phyloP scores from a whole-genome alignment of 192 early-diverging fungal species.

The Coemansia sp. region DNA sequence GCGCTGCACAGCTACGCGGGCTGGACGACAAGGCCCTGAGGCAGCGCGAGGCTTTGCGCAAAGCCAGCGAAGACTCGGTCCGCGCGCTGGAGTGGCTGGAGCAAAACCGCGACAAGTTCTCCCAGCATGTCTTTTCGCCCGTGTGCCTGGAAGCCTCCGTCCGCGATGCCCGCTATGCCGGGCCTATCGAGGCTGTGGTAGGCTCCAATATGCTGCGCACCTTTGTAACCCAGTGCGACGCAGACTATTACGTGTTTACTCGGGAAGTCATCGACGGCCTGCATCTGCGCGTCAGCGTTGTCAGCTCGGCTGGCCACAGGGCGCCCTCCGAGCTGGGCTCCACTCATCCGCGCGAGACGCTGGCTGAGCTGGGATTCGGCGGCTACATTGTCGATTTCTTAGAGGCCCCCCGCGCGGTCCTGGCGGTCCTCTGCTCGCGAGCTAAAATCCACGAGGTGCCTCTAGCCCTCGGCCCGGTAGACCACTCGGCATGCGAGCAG shows the following conservation, averaged over 20 bases:
- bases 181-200: slow-evolving; percentile 67
- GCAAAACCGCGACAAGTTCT: slow-evolving; percentile 65
- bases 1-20: slow-evolving; percentile 54
- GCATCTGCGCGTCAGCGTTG: slow-evolving; percentile 65
- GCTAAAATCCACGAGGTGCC: slow-evolving; percentile 63
- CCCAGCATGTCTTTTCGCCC: slow-evolving; percentile 74
- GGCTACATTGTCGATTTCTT: slow-evolving; percentile 75
- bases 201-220: slow-evolving; percentile 60
- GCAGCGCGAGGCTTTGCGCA: slow-evolving; percentile 60
- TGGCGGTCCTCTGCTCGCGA: slow-evolving; percentile 67
- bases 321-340: slow-evolving; percentile 3
- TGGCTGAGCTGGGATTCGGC: slow-evolving; percentile 71
- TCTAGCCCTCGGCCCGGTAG: slow-evolving; percentile 31
- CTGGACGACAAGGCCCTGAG: slow-evolving; percentile 63
- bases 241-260: slow-evolving; percentile 77
- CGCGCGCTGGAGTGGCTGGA: slow-evolving; percentile 73
- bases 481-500: slow-evolving; percentile 38
- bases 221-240: slow-evolving; percentile 76
- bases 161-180: slow-evolving; percentile 63
- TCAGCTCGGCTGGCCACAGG: slow-evolving; percentile 14
- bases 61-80: slow-evolving; percentile 58
- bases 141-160: slow-evolving; percentile 72
- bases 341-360: slow-evolving; percentile 19
- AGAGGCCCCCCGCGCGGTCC: slow-evolving; percentile 67
- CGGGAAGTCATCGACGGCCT: slow-evolving; percentile 64